Base-by-base conservation (phyloP, 2,329 filamentous ascomycete genomes). In the Claviceps digitariae region DNA sequence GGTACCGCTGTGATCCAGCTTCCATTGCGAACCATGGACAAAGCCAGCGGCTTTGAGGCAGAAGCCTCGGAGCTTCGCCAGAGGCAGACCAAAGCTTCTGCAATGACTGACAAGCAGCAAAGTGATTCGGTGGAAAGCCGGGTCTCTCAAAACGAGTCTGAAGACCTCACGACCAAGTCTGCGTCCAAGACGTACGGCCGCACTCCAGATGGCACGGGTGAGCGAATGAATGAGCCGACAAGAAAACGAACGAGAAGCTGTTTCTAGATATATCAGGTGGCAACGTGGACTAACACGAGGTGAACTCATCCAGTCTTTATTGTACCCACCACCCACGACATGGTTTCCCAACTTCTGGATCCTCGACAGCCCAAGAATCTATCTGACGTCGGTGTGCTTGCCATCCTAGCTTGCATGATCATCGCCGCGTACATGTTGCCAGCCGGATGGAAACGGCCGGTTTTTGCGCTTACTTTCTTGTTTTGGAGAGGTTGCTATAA, bases 331-430 rank as follows among this genome's bases (percentile, higher is more conserved):
- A 98, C 93, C 54, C 90, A 96, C 75, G 93, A 98, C 72, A 97
- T 98, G 93, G 91, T 98, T 61, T 95, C 91, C 51, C 93, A 97
- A 72, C 79, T 98, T 53, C 82, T 98, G 61, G 93, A 94, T 62
- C 93, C 93, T 51, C 87, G 86, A 60, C 86, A 97, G 66, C 90
- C 93, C 52, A 98, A 98, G 76, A 97, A 97, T 67, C 67, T 94
- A 41, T 93, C 90, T 56, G 93, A 98, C 69, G 71, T 82, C 54
- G 65, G 86, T 55, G 90, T 98, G 58, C 76, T 98, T 54, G 76
- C 77, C 48, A 85, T 96, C 55, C 77, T 98, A 49, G 85, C 76
- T 53, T 70, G 80, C 51, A 87, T 95, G 64, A 84, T 95, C 60
- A 67, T 86, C 51, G 74, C 83, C 20, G 81, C 93, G 40, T 93